These are phyloP conservation scores for Lachnellula cervina DNA, from an alignment of 2,329 filamentous ascomycete species.

Conservation along the genomic window DNA sequence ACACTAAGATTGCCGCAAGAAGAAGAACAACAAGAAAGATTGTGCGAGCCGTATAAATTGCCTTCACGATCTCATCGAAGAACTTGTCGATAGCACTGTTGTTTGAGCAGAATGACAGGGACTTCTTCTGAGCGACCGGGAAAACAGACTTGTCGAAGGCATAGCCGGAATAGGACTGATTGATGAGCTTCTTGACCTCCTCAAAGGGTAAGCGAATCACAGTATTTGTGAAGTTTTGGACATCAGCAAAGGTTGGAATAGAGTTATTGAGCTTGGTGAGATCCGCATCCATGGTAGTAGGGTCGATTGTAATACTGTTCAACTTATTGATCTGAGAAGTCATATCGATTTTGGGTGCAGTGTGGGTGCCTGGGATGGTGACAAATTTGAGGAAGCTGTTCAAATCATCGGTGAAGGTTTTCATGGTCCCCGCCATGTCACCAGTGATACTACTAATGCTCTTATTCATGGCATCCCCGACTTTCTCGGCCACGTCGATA, in stretches of 20 bases:
- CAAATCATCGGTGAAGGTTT: conserved; percentile 52
- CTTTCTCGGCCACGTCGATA: conserved; percentile 55
- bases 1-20: conserved; percentile 65
- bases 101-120: conserved; percentile 81
- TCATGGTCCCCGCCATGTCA: conserved; percentile 44
- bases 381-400: conserved; percentile 52
- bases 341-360: conserved; percentile 58
- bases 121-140: conserved; percentile 76
- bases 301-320: conserved; percentile 62
- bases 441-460: conserved; percentile 41
- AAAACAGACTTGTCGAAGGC: conserved; percentile 73
- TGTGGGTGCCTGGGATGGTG: conserved; percentile 41
- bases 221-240: conserved; percentile 74
- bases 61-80: conserved; percentile 66
- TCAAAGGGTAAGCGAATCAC: conserved; percentile 78
- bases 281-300: conserved; percentile 61
- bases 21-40: conserved; percentile 73
- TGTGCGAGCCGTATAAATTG: conserved; percentile 64
- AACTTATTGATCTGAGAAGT: conserved; percentile 60
- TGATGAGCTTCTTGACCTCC: conserved; percentile 68
- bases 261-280: conserved; percentile 69
- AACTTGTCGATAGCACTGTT: conserved; percentile 79
- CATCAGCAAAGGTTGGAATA: conserved; percentile 77
- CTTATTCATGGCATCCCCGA: conserved; percentile 56
- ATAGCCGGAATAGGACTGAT: conserved; percentile 66